Conservation (phyloP, 2,329 filamentous ascomycete genomes). For the Fusarium sambucinum region DNA sequence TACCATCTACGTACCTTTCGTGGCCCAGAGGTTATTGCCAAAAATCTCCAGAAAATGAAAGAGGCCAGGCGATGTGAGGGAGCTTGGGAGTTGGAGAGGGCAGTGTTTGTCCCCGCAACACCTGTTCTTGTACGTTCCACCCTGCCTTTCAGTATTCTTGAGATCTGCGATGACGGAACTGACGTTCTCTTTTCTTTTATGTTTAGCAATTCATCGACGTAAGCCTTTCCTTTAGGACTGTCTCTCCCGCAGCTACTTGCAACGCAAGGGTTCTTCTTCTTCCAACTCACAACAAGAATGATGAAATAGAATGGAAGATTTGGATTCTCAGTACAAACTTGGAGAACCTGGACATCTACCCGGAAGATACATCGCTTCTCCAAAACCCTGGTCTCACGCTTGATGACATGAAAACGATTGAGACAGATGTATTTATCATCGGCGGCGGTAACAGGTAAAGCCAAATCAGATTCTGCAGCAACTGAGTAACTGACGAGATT, state of each 20-base stretch:
- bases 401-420: neutral
- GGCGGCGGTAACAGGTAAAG: constrained; percentile 34
- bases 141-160: fast-evolving
- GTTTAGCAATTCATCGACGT: constrained; percentile 31
- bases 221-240: constrained; percentile 14
- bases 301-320: constrained; percentile 18
- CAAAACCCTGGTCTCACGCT: neutral
- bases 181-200: fast-evolving
- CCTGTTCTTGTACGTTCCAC: constrained; percentile 13
- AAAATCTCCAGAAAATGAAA: neutral
- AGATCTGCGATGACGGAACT: neutral
- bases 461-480: fast-evolving
- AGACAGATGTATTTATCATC: constrained; percentile 28
- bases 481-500: fast-evolving
- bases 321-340: constrained; percentile 38
- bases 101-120: constrained; percentile 22
- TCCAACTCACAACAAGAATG: neutral
- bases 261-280: constrained; percentile 21
- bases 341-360: constrained; percentile 15
- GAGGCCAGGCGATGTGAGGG: neutral
- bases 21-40: neutral
- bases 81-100: constrained; percentile 20
- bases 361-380: constrained; percentile 18
- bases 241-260: constrained; percentile 3
- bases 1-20: constrained; percentile 35